phyloP scores from a whole-genome alignment of 2,329 filamentous ascomycete genomes.

The Alternaria novae-zelandiae region DNA sequence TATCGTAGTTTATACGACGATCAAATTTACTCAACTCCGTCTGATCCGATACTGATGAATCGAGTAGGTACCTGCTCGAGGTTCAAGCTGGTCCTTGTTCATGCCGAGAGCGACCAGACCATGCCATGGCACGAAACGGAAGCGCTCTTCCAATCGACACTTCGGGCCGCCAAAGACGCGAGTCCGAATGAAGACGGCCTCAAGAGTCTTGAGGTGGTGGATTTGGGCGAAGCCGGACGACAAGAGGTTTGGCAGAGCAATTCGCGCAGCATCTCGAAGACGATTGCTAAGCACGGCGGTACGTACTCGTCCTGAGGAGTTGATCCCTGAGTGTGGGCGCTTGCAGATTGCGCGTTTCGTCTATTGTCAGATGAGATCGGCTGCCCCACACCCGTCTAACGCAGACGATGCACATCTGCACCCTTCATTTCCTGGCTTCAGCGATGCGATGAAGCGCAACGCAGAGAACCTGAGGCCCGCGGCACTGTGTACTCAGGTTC shows the following conservation, averaged over 20 bases:
- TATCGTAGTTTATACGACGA: not conserved
- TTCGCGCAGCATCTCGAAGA: constrained; percentile 37
- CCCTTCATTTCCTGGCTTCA: constrained; percentile 15
- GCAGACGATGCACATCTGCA: not conserved
- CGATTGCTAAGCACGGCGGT: constrained; percentile 48
- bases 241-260: constrained; percentile 39
- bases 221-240: constrained; percentile 44
- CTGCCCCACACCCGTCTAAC: constrained; percentile 14
- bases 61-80: constrained; percentile 19
- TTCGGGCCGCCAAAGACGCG: constrained; percentile 30
- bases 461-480: not conserved
- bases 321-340: constrained; percentile 2
- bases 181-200: constrained; percentile 15
- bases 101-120: constrained; percentile 43
- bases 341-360: constrained; percentile 7
- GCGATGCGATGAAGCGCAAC: not conserved
- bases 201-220: constrained; percentile 27
- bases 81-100: constrained; percentile 40
- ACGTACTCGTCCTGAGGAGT: constrained; percentile 17
- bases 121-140: constrained; percentile 47
- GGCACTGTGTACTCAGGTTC: not conserved
- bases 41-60: constrained; percentile 10
- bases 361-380: constrained; percentile 11
- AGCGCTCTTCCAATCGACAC: constrained; percentile 36
- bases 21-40: not conserved